A percentile compares a stretch with the other conserved stretches of the same genome.
These are phyloP conservation scores for Sordariomycetes sp. DNA, from an alignment of 2,329 filamentous ascomycete genomes.

Conservation along the genomic window DNA sequence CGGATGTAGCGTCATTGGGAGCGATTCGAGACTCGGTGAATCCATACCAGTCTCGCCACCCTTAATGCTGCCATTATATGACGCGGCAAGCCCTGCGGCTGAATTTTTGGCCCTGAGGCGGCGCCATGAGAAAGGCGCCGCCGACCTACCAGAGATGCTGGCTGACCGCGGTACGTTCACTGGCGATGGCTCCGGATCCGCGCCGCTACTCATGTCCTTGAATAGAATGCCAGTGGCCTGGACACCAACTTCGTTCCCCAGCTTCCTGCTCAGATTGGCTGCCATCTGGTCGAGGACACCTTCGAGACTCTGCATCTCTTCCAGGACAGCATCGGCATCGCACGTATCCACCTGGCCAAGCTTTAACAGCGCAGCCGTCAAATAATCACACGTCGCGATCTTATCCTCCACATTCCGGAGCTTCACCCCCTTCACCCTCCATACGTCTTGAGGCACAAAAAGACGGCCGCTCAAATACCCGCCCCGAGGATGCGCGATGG, in stretches of 20 bases:
- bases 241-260: slow-evolving; percentile 87
- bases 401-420: slow-evolving; percentile 89
- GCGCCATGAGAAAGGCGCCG: slow-evolving; percentile 66
- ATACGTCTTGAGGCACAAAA: slow-evolving; percentile 85
- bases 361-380: slow-evolving; percentile 80
- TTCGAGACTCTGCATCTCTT: slow-evolving; percentile 89
- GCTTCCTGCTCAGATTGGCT: slow-evolving; percentile 59
- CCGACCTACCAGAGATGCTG: slow-evolving; percentile 54
- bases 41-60: slow-evolving; percentile 33
- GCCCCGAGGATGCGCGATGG: slow-evolving; percentile 78
- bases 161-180: slow-evolving; percentile 34
- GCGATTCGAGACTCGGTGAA: slow-evolving; percentile 49
- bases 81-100: slow-evolving; percentile 40
- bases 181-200: slow-evolving; percentile 27
- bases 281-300: slow-evolving; percentile 78
- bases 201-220: slow-evolving; percentile 46
- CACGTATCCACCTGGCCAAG: slow-evolving; percentile 73
- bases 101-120: slow-evolving; percentile 85
- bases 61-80: slow-evolving; percentile 22
- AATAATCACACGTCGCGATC: slow-evolving; percentile 75
- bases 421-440: slow-evolving; percentile 89
- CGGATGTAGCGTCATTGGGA: slow-evolving; percentile 62
- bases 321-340: slow-evolving; percentile 82
- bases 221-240: slow-evolving; percentile 62
- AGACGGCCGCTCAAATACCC: slow-evolving; percentile 86